These are phyloP conservation scores for Botrytis fragariae DNA, from an alignment of 2,329 filamentous ascomycete genomes.

Conservation along the genomic window DNA sequence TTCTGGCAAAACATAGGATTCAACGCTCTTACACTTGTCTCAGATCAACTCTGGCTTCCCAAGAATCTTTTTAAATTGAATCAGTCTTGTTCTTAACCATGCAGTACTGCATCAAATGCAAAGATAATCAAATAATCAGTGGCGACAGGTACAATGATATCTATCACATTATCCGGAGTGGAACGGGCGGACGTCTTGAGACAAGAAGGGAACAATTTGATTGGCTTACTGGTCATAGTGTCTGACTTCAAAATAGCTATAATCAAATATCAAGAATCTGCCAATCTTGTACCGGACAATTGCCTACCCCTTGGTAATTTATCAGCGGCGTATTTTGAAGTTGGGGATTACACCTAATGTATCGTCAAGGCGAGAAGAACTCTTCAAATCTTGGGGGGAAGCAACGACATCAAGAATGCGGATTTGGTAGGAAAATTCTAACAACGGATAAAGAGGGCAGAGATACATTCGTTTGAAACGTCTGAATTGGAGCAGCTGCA, in stretches of 20 bases:
- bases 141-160: not conserved
- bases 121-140: not conserved
- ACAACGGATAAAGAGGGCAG: conserved; percentile 18
- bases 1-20: not conserved
- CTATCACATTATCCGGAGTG: not conserved
- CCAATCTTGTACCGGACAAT: conserved; percentile 34
- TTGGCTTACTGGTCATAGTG: not conserved
- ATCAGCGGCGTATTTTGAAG: conserved; percentile 21
- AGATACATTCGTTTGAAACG: not conserved
- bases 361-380: conserved; percentile 8
- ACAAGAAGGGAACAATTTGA: not conserved
- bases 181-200: not conserved
- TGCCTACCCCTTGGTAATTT: conserved; percentile 26
- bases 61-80: not conserved
- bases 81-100: not conserved
- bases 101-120: not conserved
- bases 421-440: not conserved
- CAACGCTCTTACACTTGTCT: not conserved
- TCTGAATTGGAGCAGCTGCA: conserved; percentile 2
- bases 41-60: not conserved
- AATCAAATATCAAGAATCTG: conserved; percentile 3
- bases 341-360: conserved; percentile 15
- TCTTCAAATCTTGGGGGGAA: conserved; percentile 8
- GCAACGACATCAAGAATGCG: not conserved
- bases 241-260: not conserved